Evolutionary conservation across 257 asterid genomes (phyloP), one percentile per base, ranked within the genome.

Genomic region (Petunia axillaris): DNA sequence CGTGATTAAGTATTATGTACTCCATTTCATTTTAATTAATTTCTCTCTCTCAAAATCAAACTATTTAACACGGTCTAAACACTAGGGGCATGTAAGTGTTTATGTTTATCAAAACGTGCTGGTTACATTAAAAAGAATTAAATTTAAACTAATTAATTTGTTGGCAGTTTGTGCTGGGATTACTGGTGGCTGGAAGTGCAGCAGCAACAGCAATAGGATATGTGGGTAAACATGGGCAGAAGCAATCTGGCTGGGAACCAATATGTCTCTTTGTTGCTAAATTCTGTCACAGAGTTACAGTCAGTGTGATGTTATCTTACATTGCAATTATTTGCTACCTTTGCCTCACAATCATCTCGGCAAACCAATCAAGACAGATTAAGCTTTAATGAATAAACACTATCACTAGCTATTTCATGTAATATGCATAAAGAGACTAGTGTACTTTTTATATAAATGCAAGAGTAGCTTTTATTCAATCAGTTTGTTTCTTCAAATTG

Each of bases 201-300:
- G 91, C 97, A 37, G 97, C 94, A 6, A 90, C 91, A 0, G 86
- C 97, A 5, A 59, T 90, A 2, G 97, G 97, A 0, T 86, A 81
- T 78, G 77, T 93, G 35, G 97, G 91, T 2, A 89, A 87, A 64
- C 82, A 90, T 48, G 97, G 97, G 9, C 81, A 90, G 64, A 82
- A 73, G 46, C 88, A 88, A 79, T 59, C 92, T 0, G 95, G 95
- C 0, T 93, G 97, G 97, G 11, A 64, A 83, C 76, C 88, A 4
- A 66, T 91, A 1, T 91, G 97, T 79, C 84, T 80, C 44, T 82
- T 86, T 60, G 89, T 91, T 48, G 64, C 35, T 14, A 80, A 83
- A 63, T 93, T 87, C 81, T 91, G 97, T 78, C 25, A 71, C 79
- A 82, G 83, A 80, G 82, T 82, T 8, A 79, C 86, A 0, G 76